Percentiles rank a stretch among this genome's conserved stretches.
These are phyloP conservation scores for Pezicula neosporulosa DNA, from an alignment of 2,329 filamentous ascomycete species.

Conservation along the genomic window DNA sequence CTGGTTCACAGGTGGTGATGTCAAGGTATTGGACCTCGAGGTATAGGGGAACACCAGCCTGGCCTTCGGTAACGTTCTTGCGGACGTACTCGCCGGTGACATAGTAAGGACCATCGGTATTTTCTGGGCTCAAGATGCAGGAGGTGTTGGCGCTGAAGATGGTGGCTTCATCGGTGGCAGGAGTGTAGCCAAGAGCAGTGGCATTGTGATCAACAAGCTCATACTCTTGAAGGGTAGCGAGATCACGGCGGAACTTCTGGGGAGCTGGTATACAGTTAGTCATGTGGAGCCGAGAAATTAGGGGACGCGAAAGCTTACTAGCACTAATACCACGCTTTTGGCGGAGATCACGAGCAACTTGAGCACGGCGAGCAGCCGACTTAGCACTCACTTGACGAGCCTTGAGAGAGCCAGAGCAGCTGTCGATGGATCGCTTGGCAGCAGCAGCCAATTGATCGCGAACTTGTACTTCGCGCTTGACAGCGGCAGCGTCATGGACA, in stretches of 20 bases:
- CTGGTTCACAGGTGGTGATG: slow-evolving; percentile 34
- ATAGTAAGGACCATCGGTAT: slow-evolving; percentile 17
- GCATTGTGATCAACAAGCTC: neutral
- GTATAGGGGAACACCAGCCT: slow-evolving; percentile 31
- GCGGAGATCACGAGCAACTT: slow-evolving; percentile 21
- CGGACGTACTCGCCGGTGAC: slow-evolving; percentile 34
- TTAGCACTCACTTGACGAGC: slow-evolving; percentile 28
- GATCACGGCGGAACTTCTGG: slow-evolving; percentile 4
- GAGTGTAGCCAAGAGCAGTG: too few species aligned
- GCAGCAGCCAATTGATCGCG: slow-evolving; percentile 3
- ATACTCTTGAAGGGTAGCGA: slow-evolving; percentile 3
- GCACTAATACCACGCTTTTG: too few species aligned
- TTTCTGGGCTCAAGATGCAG: too few species aligned
- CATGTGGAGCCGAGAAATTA: neutral
- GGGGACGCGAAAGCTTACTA: too few species aligned
- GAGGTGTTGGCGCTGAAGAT: too few species aligned
- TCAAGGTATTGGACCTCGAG: slow-evolving; percentile 35
- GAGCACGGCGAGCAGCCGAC: slow-evolving; percentile 29
- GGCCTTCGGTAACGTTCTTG: slow-evolving; percentile 29
- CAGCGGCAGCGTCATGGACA: slow-evolving; percentile 1
- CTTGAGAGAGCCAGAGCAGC: slow-evolving; percentile 31
- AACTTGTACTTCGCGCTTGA: slow-evolving; percentile 4
- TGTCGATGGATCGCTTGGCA: slow-evolving; percentile 19
- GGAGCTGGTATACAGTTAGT: neutral
- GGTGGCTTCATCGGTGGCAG: too few species aligned